A percentile compares a stretch with the other conserved stretches of the same genome.
Evolutionary conservation across 768 basidiomycete species (phyloP).

Genomic region (Mycena sanguinolenta): DNA sequence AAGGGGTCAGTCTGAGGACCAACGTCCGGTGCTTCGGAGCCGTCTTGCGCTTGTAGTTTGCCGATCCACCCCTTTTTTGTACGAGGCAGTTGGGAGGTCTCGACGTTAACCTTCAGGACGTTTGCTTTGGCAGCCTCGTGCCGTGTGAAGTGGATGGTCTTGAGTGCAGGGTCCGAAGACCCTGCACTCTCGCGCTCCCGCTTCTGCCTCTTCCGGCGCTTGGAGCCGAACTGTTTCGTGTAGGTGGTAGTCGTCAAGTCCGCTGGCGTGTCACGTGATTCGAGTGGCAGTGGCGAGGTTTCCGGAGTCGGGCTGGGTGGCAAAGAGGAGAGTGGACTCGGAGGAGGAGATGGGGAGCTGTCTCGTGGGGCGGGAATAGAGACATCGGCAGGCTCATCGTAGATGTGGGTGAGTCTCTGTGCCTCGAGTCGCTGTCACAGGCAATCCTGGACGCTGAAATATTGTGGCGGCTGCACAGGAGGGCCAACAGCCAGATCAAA

Average conservation of each 20-base stretch:
- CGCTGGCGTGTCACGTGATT: too few species aligned
- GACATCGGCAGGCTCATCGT: background rate
- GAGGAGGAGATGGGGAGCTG: background rate
- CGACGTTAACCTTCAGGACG: background rate
- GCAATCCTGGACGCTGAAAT: conserved; percentile 1
- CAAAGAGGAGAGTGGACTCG: background rate
- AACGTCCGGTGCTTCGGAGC: background rate
- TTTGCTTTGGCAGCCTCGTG: background rate
- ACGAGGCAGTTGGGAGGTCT: background rate
- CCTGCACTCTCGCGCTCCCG: background rate
- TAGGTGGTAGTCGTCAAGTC: too few species aligned
- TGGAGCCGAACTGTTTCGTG: background rate
- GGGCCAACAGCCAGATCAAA: background rate
- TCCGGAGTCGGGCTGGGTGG: too few species aligned
- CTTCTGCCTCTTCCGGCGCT: background rate
- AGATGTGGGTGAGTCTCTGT: background rate
- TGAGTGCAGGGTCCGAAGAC: background rate
- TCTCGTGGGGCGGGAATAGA: too few species aligned
- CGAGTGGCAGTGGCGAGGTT: too few species aligned
- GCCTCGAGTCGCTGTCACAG: background rate
- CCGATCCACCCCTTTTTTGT: background rate
- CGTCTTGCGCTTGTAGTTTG: background rate
- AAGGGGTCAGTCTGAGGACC: background rate
- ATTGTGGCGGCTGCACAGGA: background rate
- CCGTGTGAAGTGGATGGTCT: background rate